Conservation (phyloP, 2,329 filamentous ascomycete species). For the Cadophora sp. region DNA sequence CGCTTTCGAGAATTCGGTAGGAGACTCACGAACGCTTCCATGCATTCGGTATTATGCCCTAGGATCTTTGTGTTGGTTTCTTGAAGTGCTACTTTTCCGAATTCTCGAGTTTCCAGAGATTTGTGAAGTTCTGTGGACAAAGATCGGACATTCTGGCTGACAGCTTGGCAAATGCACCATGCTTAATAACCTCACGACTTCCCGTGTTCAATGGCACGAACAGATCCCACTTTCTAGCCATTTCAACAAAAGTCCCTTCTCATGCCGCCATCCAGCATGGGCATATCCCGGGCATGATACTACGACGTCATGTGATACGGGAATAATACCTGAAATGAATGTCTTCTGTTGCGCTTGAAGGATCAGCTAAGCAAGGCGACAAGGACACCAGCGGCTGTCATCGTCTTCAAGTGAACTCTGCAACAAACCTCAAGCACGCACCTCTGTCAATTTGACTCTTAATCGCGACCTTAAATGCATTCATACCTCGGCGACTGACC, state of each 20-base stretch:
- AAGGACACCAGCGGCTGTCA: too few species aligned
- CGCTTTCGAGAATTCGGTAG: too few species aligned
- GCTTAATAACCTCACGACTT: neutral
- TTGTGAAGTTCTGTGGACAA: neutral
- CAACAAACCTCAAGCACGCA: neutral
- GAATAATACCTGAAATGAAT: neutral
- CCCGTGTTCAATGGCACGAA: neutral
- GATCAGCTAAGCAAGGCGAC: neutral
- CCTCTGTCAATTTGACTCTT: neutral
- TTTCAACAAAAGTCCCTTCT: neutral
- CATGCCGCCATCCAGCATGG: neutral
- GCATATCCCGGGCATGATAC: neutral
- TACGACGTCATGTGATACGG: constrained; percentile 2
- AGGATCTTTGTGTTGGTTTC: neutral
- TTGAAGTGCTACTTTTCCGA: neutral
- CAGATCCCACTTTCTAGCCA: constrained; percentile 7
- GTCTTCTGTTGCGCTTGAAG: neutral
- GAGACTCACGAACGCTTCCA: too few species aligned
- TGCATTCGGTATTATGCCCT: too few species aligned
- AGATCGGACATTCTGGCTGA: neutral
- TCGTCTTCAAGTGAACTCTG: neutral
- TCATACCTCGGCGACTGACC: neutral
- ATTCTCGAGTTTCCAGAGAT: neutral
- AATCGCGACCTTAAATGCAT: neutral
- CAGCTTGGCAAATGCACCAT: constrained; percentile 10